Evolutionary conservation across 2,329 filamentous ascomycete species (phyloP), one percentile per base, ranked within the genome.

Genomic region (Scorias spongiosa): DNA sequence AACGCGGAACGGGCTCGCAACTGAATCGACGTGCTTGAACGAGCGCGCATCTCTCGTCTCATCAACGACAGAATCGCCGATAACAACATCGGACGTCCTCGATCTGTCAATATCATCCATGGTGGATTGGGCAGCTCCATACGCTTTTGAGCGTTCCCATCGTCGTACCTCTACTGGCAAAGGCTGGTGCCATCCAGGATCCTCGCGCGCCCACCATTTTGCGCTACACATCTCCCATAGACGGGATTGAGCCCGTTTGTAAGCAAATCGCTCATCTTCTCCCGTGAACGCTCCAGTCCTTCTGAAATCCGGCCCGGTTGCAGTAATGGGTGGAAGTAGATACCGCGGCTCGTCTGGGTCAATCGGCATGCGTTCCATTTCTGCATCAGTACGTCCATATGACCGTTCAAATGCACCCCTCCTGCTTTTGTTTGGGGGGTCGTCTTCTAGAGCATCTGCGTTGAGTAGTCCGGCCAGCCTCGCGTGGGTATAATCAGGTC

Each of bases 261-360:
- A 88, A 0, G 84, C 84, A 57, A 91, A 91, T 10, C 76, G 70
- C 60, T 89, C 84, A 58, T 89, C 84, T 57, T 88, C 81, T 10
- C 84, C 84, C 0, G 81, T 88, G 54, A 89, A 82, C 0, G 74
- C 76, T 10, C 70, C 66, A 0, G 79, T 72, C 49, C 80, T 77
- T 41, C 69, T 74, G 55, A 89, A 91, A 55, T 89, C 74, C 0
- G 66, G 67, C 1, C 60, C 54, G 2, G 26, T 26, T 10, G 37
- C 10, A 14, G n/a, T 9, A 41, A 20, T 29, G 39, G 42, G 12
- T 18, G 17, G 26, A 28, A 29, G 36, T 10, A n/a, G 42, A 29
- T 5, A 26, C 34, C 30, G 41, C 45, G 4, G 48, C 7, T 58
- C 52, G 41, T 62, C 56, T 4, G 56, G 58, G 39, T 61, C 58